These are phyloP conservation scores for Ascochyta clinopodiicola DNA, from an alignment of 2,329 filamentous ascomycete genomes.

Conservation along the genomic window DNA sequence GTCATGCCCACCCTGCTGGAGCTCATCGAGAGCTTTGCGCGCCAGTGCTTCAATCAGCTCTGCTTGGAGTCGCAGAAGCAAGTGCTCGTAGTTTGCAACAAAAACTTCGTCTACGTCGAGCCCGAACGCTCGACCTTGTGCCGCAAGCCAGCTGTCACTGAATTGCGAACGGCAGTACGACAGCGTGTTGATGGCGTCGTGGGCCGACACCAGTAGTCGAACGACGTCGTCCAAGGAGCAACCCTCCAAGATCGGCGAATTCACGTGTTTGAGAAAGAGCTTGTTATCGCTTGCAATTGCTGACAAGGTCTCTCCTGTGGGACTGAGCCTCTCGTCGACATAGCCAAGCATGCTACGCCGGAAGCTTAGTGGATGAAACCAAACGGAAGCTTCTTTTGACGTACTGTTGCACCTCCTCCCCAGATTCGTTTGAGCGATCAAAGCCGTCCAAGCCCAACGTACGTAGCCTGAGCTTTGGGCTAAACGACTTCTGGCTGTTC, in stretches of 20 bases:
- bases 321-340: conserved; percentile 31
- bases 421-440: conserved; percentile 41
- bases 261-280: conserved; percentile 47
- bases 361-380: conserved; percentile 43
- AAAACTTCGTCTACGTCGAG: conserved; percentile 45
- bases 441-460: conserved; percentile 30
- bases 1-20: conserved; percentile 37
- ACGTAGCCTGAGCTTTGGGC: conserved; percentile 29
- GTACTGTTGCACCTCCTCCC: conserved; percentile 47
- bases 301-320: conserved; percentile 33
- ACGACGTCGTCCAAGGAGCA: conserved; percentile 39
- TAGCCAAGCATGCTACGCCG: conserved; percentile 38
- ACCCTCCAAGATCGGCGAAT: conserved; percentile 35
- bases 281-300: conserved; percentile 39
- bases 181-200: conserved; percentile 43
- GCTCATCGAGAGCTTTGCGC: conserved; percentile 36
- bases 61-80: conserved; percentile 49
- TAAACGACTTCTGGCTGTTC: conserved; percentile 20
- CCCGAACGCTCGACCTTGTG: conserved; percentile 38
- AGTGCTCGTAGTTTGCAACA: conserved; percentile 53
- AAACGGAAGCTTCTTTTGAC: conserved; percentile 38
- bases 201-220: conserved; percentile 35
- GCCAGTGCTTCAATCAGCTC: conserved; percentile 41
- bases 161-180: conserved; percentile 33
- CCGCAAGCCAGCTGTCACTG: conserved; percentile 41